These are phyloP conservation scores for Datisca glomerata DNA, from an alignment of 306 rosid species.

Conservation along the genomic window DNA sequence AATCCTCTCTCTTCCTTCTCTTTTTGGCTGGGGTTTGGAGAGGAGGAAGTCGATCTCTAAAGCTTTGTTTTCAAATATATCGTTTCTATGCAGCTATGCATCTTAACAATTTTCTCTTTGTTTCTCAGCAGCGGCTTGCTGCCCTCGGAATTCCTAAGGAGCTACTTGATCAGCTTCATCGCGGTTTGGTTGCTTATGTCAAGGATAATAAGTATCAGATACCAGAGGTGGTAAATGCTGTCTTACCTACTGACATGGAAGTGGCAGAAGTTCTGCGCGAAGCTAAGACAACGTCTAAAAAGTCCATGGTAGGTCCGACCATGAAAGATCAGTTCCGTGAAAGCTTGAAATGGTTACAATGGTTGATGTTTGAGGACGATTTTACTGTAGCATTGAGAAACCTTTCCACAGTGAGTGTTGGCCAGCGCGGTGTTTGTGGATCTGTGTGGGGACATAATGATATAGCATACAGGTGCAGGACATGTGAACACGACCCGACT, in stretches of 20 bases:
- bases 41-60: no score
- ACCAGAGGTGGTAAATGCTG: slow-evolving; percentile 45
- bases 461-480: slow-evolving; percentile 78
- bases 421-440: slow-evolving; percentile 90
- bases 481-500: slow-evolving; percentile 86
- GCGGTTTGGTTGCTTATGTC: slow-evolving; percentile 56
- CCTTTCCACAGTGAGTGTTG: slow-evolving; percentile 49
- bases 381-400: slow-evolving; percentile 31
- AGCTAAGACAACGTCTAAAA: slow-evolving; percentile 26
- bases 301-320: slow-evolving; percentile 7
- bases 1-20: no score
- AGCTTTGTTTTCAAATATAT: neutral
- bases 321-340: slow-evolving; percentile 37
- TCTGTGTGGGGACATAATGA: slow-evolving; percentile 84
- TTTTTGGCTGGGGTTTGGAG: no score
- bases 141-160: slow-evolving; percentile 55
- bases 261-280: slow-evolving; percentile 31
- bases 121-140: slow-evolving; percentile 54
- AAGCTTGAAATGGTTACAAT: slow-evolving; percentile 73
- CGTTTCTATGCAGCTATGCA: neutral
- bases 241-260: slow-evolving; percentile 62
- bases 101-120: slow-evolving; percentile 14
- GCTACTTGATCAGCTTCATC: slow-evolving; percentile 27
- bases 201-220: slow-evolving; percentile 30
- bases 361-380: slow-evolving; percentile 95